Percentiles rank a stretch among this genome's conserved stretches.
These are phyloP conservation scores for Lantana camara DNA, from an alignment of 257 asterid species.

Conservation along the genomic window DNA sequence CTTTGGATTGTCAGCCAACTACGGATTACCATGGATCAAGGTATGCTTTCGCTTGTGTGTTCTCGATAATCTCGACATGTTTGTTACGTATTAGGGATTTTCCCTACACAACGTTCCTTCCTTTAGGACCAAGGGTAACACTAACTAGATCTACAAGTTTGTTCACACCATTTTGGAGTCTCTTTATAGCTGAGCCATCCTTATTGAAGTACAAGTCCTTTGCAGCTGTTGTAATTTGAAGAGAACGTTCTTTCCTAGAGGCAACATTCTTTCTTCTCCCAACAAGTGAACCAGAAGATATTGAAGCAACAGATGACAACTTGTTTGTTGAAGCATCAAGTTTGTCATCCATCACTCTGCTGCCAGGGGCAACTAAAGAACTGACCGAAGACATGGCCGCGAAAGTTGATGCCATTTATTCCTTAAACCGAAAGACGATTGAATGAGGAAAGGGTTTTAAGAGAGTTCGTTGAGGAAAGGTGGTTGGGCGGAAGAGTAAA, in stretches of 20 bases:
- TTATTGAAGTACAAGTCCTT: slow-evolving; percentile 90
- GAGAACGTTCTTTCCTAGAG: slow-evolving; percentile 42
- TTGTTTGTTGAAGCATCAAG: slow-evolving; percentile 51
- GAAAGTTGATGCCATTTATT: slow-evolving; percentile 77
- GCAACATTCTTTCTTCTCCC: slow-evolving; percentile 54
- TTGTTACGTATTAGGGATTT: no score
- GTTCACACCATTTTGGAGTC: slow-evolving; percentile 83
- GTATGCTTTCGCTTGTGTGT: no score
- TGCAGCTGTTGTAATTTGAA: slow-evolving; percentile 70
- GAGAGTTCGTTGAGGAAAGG: no score
- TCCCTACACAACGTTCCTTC: slow-evolving; percentile 97
- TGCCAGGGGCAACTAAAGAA: slow-evolving; percentile 72
- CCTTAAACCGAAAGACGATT: slow-evolving; percentile 11
- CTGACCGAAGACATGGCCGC: slow-evolving; percentile 73
- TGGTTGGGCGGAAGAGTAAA: no score
- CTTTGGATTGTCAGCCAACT: no score
- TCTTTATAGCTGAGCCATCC: slow-evolving; percentile 96
- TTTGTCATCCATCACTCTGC: slow-evolving; percentile 55
- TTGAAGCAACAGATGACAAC: slow-evolving; percentile 67
- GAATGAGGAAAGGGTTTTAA: no score
- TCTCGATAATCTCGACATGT: no score
- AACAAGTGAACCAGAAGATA: slow-evolving; percentile 57
- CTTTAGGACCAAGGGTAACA: slow-evolving; percentile 97
- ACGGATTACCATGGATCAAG: no score
- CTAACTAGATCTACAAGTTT: slow-evolving; percentile 95